Evolutionary conservation across 169 alveolate genomes (phyloP).

Genomic region (Neospora caninum): DNA sequence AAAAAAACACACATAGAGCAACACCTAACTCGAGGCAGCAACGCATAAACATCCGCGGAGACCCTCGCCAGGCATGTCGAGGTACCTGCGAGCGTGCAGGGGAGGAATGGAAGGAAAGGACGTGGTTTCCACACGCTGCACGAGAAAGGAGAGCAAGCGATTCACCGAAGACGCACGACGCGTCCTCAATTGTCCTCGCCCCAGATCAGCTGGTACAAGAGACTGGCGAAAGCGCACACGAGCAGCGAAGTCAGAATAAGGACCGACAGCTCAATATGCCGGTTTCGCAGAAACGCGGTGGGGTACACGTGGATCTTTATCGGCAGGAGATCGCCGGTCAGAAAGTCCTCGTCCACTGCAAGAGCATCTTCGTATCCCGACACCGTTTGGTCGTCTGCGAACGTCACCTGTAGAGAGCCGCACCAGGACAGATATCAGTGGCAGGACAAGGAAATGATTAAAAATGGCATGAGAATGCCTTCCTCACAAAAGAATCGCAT

Average conservation of each 20-base stretch:
- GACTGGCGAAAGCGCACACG: background rate
- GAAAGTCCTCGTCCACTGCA: conserved; percentile 31
- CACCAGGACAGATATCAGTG: background rate
- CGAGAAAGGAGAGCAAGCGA: too few species aligned
- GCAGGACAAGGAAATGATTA: background rate
- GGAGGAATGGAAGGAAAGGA: too few species aligned
- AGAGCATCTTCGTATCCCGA: conserved; percentile 43
- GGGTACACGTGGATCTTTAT: conserved; percentile 39
- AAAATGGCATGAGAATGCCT: background rate
- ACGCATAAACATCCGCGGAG: too few species aligned
- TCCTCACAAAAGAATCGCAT: background rate
- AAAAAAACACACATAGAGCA: too few species aligned
- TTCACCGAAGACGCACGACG: too few species aligned
- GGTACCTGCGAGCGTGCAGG: too few species aligned
- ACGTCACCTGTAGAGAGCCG: conserved; percentile 18
- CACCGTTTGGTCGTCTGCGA: conserved; percentile 14
- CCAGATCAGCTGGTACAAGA: background rate
- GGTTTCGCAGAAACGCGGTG: conserved; percentile 26
- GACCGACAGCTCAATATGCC: conserved; percentile 8
- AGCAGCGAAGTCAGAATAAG: background rate
- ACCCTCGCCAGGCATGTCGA: too few species aligned
- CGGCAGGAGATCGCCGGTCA: conserved; percentile 41
- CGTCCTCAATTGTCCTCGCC: background rate
- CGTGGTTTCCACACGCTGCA: too few species aligned
- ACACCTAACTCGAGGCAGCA: too few species aligned